Evolutionary conservation across 106 monocot genomes (phyloP).

Genomic region (Alisma plantagoaquatica): DNA sequence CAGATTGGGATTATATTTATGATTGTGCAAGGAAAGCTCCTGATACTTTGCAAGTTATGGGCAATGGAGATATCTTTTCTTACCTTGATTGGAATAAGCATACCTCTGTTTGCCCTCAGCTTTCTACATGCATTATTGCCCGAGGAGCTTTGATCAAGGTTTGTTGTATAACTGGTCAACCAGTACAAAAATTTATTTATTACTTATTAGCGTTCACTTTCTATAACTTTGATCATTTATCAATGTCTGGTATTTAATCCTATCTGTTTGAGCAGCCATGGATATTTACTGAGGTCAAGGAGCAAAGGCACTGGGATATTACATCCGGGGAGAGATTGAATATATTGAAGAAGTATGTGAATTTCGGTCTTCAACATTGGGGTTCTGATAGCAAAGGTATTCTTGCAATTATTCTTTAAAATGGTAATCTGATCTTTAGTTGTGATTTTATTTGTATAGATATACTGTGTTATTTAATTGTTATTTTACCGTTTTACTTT

Average conservation of each 20-base stretch:
- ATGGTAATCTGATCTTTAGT: too few species aligned
- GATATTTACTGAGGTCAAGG: slow-evolving; percentile 96
- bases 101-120: slow-evolving; percentile 41
- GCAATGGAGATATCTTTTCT: slow-evolving; percentile 95
- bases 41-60: slow-evolving; percentile 46
- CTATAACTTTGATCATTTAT: too few species aligned
- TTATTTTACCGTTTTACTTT: too few species aligned
- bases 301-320: slow-evolving; percentile 93
- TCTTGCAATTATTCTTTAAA: too few species aligned
- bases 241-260: too few species aligned
- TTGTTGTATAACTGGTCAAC: too few species aligned
- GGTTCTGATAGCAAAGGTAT: slow-evolving; percentile 94
- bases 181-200: neutral
- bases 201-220: neutral
- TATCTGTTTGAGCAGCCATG: too few species aligned
- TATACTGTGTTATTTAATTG: too few species aligned
- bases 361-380: slow-evolving; percentile 92
- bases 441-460: too few species aligned
- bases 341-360: slow-evolving; percentile 70
- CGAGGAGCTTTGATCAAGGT: slow-evolving; percentile 92
- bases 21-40: slow-evolving; percentile 64
- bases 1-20: slow-evolving; percentile 96
- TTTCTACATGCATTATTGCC: slow-evolving; percentile 77
- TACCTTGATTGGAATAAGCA: slow-evolving; percentile 66
- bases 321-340: slow-evolving; percentile 61